A percentile compares a stretch with the other conserved stretches of the same genome.
Conservation (phyloP, 176 grass and related monocot species). For the Sorghum bicolor region DNA sequence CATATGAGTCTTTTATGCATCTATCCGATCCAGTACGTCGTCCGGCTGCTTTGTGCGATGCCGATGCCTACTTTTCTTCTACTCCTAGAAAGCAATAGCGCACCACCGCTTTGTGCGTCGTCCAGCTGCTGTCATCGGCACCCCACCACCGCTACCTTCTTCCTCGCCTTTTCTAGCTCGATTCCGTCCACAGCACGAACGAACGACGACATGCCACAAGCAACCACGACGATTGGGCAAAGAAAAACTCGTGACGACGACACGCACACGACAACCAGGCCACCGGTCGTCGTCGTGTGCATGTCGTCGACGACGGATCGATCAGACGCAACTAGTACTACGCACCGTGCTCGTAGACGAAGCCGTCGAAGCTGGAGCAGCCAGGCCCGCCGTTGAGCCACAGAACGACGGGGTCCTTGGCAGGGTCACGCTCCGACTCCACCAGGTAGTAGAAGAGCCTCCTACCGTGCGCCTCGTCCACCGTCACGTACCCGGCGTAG, state of each 20-base stretch:
- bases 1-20: too few relatives aligned
- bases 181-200: too few relatives aligned
- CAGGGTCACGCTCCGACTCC: conserved; percentile 47
- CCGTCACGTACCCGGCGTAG: conserved; percentile 58
- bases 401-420: conserved; percentile 44
- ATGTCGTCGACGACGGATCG: neutral
- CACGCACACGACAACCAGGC: too few relatives aligned
- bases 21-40: too few relatives aligned
- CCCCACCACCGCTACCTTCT: neutral
- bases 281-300: too few relatives aligned
- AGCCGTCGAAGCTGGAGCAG: conserved; percentile 67
- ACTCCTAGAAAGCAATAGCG: neutral
- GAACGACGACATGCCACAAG: too few relatives aligned
- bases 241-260: too few relatives aligned
- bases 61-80: neutral
- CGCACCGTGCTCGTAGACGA: conserved; percentile 67
- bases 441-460: conserved; percentile 58
- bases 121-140: neutral
- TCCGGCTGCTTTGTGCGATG: neutral
- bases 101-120: too few relatives aligned
- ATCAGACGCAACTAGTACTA: fast-evolving
- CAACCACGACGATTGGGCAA: too few relatives aligned
- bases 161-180: neutral
- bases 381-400: conserved; percentile 65
- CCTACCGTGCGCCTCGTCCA: conserved; percentile 39